phyloP scores from a whole-genome alignment of 139 green algal genomes.

The Monoraphidium neglectum region DNA sequence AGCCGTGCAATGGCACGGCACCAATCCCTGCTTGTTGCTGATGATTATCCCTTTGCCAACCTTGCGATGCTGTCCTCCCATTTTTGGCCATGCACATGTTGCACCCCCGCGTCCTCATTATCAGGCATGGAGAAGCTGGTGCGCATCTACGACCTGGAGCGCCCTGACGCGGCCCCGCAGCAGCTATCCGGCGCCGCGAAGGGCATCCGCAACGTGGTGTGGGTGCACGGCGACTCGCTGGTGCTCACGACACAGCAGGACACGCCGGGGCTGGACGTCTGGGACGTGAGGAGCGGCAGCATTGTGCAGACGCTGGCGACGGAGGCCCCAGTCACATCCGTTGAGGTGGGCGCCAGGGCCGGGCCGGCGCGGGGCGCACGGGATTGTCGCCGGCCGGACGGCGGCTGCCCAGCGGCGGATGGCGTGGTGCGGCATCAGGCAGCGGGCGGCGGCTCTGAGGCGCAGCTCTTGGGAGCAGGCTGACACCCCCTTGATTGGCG shows the following conservation, averaged over 20 bases:
- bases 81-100: too few species aligned
- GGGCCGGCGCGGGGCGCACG: not conserved
- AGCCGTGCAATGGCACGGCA: too few species aligned
- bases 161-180: constrained; percentile 66
- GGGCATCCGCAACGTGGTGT: constrained; percentile 70
- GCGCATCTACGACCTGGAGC: constrained; percentile 89
- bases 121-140: constrained; percentile 89
- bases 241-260: constrained; percentile 35
- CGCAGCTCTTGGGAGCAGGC: too few species aligned
- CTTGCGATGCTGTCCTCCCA: too few species aligned
- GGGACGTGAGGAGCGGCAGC: constrained; percentile 71
- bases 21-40: too few species aligned
- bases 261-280: constrained; percentile 52
- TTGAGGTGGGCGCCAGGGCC: constrained; percentile 72
- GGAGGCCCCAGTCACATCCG: constrained; percentile 60
- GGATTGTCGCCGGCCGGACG: not conserved
- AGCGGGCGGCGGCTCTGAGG: too few species aligned
- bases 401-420: too few species aligned
- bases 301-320: constrained; percentile 75
- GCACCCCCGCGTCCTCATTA: too few species aligned
- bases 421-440: too few species aligned
- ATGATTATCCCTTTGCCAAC: too few species aligned
- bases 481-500: too few species aligned
- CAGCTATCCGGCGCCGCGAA: constrained; percentile 37
- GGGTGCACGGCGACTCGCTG: constrained; percentile 77